phyloP scores from a whole-genome alignment of 1,284 basidiomycete species.

The Ganoderma leucocontextum region DNA sequence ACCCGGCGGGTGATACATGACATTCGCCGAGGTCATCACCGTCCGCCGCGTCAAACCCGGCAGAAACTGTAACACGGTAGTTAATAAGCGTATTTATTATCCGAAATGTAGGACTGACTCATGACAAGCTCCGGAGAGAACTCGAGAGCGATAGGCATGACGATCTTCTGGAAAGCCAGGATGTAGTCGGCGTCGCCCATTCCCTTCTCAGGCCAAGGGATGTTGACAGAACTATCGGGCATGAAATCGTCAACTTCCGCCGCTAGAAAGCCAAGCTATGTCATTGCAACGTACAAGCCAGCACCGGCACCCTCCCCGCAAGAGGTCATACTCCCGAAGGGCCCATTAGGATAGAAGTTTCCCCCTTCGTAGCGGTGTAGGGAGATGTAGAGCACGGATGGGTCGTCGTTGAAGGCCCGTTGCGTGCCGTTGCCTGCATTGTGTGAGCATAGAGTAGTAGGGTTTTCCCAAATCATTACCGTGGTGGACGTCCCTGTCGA shows the following conservation, averaged over 20 bases:
- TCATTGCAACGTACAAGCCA: slow-evolving; percentile 65
- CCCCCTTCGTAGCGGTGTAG: slow-evolving; percentile 95
- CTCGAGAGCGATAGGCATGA: slow-evolving; percentile 98
- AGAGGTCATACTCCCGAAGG: slow-evolving; percentile 87
- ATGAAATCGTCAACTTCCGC: slow-evolving; percentile 24
- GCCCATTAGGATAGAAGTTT: slow-evolving; percentile 91
- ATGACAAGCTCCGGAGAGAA: slow-evolving; percentile 97
- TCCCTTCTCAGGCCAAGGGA: slow-evolving; percentile 91
- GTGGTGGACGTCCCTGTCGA: slow-evolving; percentile 93
- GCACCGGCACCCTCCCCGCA: slow-evolving; percentile 86
- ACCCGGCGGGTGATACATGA: slow-evolving; percentile 91
- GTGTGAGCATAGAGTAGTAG: slow-evolving; percentile 4
- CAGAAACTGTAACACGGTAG: slow-evolving; percentile 74
- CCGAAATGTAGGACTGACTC: slow-evolving; percentile 60
- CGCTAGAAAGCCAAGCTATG: slow-evolving; percentile 6
- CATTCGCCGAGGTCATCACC: slow-evolving; percentile 95
- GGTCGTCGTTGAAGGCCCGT: slow-evolving; percentile 92
- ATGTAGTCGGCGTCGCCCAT: slow-evolving; percentile 98
- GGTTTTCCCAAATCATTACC: slow-evolving; percentile 56
- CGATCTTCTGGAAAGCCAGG: slow-evolving; percentile 93
- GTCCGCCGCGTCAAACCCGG: slow-evolving; percentile 96
- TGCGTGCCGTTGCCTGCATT: slow-evolving; percentile 91
- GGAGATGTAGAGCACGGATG: slow-evolving; percentile 94
- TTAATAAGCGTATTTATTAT: slow-evolving; percentile 6
- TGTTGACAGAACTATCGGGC: slow-evolving; percentile 83